Evolutionary conservation across 345 rosid species (phyloP), one percentile per base, ranked within the genome.

Genomic region (Eutrema heterophyllum): DNA sequence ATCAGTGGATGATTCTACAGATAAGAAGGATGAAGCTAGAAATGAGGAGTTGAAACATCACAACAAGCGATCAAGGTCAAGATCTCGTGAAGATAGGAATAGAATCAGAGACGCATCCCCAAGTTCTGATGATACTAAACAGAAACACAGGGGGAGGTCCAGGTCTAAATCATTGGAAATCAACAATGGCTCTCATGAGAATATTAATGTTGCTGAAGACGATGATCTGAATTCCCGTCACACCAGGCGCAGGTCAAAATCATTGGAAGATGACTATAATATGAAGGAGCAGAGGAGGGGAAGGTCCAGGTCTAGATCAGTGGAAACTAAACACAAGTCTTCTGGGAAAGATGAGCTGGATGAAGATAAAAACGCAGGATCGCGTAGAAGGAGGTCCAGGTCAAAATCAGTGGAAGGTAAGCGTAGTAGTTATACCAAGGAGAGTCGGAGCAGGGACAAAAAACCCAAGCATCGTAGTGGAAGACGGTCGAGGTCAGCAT

Each of bases 391-490:
- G 81, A 86, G 86, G 49, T 91, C 98, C 46, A 81, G 89, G 79
- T 92, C 97, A 59, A 80, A 81, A 67, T 92, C 94, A 78, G 64
- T 77, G 44, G 94, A 92, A 74, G 81, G 70, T 80, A 83, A 80
- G 72, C 82, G 62, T 36, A 21, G 61, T 49, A 67, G 48, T 38
- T 62, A 75, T 41, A 73, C 51, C 64, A 89, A 83, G 79, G 87
- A 82, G 61, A 76, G 70, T 54, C 81, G 73, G 67, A 80, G 77
- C 62, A 81, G 83, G 74, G 86, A 83, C 70, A 85, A 54, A 71
- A 84, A 76, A 74, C 80, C 89, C 57, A 89, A 82, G 72, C 85
- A 76, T 75, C 84, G 40, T 52, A 87, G 81, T 13, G 80, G 92
- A 78, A 85, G 78, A 82, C 72, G 84, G 39, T 86, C 96, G 14